Percentiles rank a stretch among this genome's conserved stretches.
phyloP scores from a whole-genome alignment of 2,329 filamentous ascomycete genomes.

The Trichoderma afroharzianum region DNA sequence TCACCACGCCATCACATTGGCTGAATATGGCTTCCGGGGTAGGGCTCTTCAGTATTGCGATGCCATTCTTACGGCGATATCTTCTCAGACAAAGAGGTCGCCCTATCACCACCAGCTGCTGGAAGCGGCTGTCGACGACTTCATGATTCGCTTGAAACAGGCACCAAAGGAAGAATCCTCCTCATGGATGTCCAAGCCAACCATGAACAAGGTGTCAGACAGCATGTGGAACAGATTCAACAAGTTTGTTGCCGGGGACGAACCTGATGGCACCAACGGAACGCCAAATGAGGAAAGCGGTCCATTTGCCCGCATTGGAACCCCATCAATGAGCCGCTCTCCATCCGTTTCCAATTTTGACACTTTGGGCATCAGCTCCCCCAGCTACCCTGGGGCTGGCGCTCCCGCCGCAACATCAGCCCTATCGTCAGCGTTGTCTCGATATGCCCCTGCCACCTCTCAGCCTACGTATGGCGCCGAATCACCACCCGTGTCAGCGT shows the following conservation, averaged over 20 bases:
- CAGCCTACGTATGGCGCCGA: slow-evolving; percentile 32
- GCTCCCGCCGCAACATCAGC: slow-evolving; percentile 34
- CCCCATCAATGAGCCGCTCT: slow-evolving; percentile 69
- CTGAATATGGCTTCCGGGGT: slow-evolving; percentile 75
- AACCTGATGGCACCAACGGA: slow-evolving; percentile 67
- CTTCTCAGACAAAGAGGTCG: slow-evolving; percentile 76
- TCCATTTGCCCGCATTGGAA: slow-evolving; percentile 77
- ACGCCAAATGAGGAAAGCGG: slow-evolving; percentile 63
- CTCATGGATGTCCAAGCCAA: slow-evolving; percentile 92
- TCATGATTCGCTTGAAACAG: slow-evolving; percentile 77
- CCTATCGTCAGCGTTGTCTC: slow-evolving; percentile 31
- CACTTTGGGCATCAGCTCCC: slow-evolving; percentile 59
- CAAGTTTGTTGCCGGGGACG: slow-evolving; percentile 92
- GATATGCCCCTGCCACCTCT: slow-evolving; percentile 33
- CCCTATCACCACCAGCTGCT: slow-evolving; percentile 79
- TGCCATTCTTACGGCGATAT: slow-evolving; percentile 70
- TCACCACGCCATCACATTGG: slow-evolving; percentile 77
- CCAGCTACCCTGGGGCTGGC: slow-evolving; percentile 29
- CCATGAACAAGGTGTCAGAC: slow-evolving; percentile 91
- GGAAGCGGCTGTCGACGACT: slow-evolving; percentile 74
- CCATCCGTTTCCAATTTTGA: slow-evolving; percentile 71
- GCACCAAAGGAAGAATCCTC: slow-evolving; percentile 76
- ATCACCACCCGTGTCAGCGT: slow-evolving; percentile 50
- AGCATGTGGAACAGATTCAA: slow-evolving; percentile 91
- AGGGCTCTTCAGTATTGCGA: slow-evolving; percentile 94